Base-by-base conservation (phyloP, 129 eudicot species). In the Tagetes patula region DNA sequence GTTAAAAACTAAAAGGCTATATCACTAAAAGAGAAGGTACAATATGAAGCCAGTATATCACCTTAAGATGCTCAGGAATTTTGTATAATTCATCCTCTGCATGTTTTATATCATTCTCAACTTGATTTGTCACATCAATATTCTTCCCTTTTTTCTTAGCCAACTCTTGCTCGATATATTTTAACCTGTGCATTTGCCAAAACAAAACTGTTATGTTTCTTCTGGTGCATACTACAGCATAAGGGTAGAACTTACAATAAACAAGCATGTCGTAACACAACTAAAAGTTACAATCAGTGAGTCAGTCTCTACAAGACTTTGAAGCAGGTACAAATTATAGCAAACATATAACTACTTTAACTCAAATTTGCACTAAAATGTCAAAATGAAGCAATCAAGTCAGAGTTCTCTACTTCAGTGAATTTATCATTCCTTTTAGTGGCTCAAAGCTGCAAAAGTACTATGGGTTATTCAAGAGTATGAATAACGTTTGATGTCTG, bases 31-130 rank as follows among this genome's bases (percentile, higher is more conserved):
- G 10, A 56, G 37, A 40, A 75, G n/a, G 36, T 2, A 34, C 12
- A 20, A 13, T 36, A 76, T 3, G 70, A 70, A 77, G 63, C 61
- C 31, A 65, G 11, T 59, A 36, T 67, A 63, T 81, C 76, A 95
- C 99, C 85, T 85, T 91, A 66, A 95, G 91, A 84, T 95, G 94
- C 71, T 91, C 97, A 8, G 99, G 99, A 63, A 95, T 91, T 73
- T 85, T 86, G 81, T 95, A 95, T 43, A 95, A 65, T 75, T 88
- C 92, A 69, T 95, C 96, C 76, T 95, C 97, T 0, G 97, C 97
- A 60, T 69, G 87, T 82, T 83, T 83, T 45, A 95, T 77, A 63
- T 88, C 96, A 75, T 87, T 95, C 76, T 86, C 99, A 74, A 79
- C 91, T 80, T 90, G 90, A 82, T 88, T 54, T 0, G 77, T 62